Percentiles rank a stretch among this genome's conserved stretches.
Evolutionary conservation across 306 rosid genomes (phyloP).

Genomic region (Acacia melanoxylon): DNA sequence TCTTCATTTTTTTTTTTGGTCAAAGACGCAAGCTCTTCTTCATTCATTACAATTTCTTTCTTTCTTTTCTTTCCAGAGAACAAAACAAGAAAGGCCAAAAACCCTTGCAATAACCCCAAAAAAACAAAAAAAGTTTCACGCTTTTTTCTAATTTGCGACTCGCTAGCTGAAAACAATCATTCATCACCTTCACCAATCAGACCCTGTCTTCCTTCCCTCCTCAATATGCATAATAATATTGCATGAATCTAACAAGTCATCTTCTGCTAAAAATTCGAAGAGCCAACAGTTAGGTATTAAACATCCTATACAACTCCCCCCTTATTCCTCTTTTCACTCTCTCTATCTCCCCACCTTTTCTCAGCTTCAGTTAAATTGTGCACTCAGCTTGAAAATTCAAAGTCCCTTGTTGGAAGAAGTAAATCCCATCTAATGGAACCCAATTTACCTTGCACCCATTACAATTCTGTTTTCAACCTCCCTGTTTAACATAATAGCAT

Average conservation of each 20-base stretch:
- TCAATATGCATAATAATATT: conserved; percentile 29
- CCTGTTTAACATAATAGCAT: conserved; percentile 46
- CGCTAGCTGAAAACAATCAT: conserved; percentile 37
- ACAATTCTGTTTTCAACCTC: conserved; percentile 58
- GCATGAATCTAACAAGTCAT: conserved; percentile 57
- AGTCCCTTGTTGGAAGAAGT: neutral
- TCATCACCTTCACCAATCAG: conserved; percentile 49
- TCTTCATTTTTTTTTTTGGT: no score
- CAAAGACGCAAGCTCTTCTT: neutral
- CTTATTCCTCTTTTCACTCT: neutral
- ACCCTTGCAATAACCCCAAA: conserved; percentile 13
- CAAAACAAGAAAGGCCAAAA: conserved; percentile 26
- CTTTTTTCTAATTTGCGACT: conserved; percentile 43
- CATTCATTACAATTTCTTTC: neutral
- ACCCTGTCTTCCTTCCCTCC: conserved; percentile 35
- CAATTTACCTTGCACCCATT: conserved; percentile 24
- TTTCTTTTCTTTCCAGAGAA: neutral
- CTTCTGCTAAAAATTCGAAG: conserved; percentile 93
- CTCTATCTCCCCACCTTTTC: conserved; percentile 7
- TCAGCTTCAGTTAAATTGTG: conserved; percentile 43
- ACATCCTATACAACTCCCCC: conserved; percentile 49
- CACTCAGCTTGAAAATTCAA: conserved; percentile 41
- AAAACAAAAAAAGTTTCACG: conserved; percentile 30
- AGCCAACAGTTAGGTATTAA: conserved; percentile 67
- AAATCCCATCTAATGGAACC: conserved; percentile 7